Percentiles rank a stretch among this genome's conserved stretches.
Evolutionary conservation across 805 yeast genomes (phyloP).

Genomic region (Helenozyma rhizophorensis): DNA sequence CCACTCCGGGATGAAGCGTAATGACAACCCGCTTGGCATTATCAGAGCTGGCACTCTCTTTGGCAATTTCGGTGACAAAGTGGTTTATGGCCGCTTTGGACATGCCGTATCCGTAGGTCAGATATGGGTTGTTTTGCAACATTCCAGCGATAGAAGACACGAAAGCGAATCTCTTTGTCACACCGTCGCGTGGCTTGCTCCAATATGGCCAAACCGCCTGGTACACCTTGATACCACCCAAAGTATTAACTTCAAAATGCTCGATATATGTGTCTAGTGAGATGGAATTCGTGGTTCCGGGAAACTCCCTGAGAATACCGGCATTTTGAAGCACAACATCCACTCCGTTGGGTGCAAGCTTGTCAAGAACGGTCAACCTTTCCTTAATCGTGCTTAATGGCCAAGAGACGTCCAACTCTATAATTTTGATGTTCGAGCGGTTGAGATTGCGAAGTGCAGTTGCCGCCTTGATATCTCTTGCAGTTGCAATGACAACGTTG

Average conservation of each 20-base stretch:
- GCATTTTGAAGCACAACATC: conserved; percentile 24
- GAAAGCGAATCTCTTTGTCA: conserved; percentile 20
- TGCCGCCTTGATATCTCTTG: conserved; percentile 6
- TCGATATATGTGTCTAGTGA: background rate
- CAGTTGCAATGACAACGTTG: conserved; percentile 20
- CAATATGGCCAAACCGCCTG: conserved; percentile 25
- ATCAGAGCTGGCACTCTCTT: too few species aligned
- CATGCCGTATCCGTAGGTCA: conserved; percentile 27
- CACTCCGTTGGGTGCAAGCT: conserved; percentile 13
- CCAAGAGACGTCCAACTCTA: background rate
- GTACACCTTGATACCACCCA: conserved; percentile 24
- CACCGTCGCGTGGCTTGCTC: conserved; percentile 7
- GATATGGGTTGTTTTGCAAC: conserved; percentile 11
- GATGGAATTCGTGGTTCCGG: conserved; percentile 5
- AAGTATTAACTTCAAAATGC: conserved; percentile 20
- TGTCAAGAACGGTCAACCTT: conserved; percentile 1
- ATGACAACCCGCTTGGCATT: background rate
- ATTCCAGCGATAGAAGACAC: conserved; percentile 23
- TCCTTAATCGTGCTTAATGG: background rate
- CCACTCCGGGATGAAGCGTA: too few species aligned
- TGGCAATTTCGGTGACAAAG: conserved; percentile 14
- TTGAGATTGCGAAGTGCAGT: conserved; percentile 4
- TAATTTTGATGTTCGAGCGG: background rate
- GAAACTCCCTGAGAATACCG: conserved; percentile 7
- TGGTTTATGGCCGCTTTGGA: conserved; percentile 37